Evolutionary conservation across 2,329 filamentous ascomycete species (phyloP), one percentile per base, ranked within the genome.

Genomic region (Talaromyces sp.): DNA sequence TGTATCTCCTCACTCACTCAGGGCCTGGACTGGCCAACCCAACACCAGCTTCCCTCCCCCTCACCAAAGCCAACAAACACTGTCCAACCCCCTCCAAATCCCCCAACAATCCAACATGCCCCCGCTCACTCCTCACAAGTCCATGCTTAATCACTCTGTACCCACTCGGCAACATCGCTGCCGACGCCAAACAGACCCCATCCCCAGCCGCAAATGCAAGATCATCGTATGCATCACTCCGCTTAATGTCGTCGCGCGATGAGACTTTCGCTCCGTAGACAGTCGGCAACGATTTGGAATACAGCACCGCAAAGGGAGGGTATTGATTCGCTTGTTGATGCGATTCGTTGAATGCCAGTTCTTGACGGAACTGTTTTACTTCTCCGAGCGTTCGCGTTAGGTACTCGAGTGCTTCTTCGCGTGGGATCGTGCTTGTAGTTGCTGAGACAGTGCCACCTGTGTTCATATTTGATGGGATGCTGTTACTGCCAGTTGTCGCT

Each of bases 131-230:
- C 64, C 84, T 87, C 11, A 96, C 84, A 17, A 90, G 78, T 0
- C 91, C 91, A 11, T 86, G 87, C 46, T 81, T 84, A 1, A 87
- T 89, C 36, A 89, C 78, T 51, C 82, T 80, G 69, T 96, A 97
- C 0, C 91, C 91, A 2, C 83, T 76, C 0, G 92, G 92, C 43
- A 95, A 73, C 89, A 95, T 93, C 0, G 91, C 89, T 61, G 93
- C 89, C 53, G 84, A 84, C 0, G 92, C 89, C 6, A 97, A 80
- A 56, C 93, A 91, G 0, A 97, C 92, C 0, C 92, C 93, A 69
- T 97, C 92, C 2, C 92, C 91, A 21, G 87, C 87, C 0, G 89
- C 88, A 74, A 97, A 97, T 0, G 90, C 83, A 2, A 97, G 79
- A 65, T 95, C 87, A 63, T 96, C 91, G 70, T 96, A 97, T 0